Percentiles rank a stretch among this genome's conserved stretches.
Conservation (phyloP, 1,284 basidiomycete genomes). For the Farysia itapuensis region DNA sequence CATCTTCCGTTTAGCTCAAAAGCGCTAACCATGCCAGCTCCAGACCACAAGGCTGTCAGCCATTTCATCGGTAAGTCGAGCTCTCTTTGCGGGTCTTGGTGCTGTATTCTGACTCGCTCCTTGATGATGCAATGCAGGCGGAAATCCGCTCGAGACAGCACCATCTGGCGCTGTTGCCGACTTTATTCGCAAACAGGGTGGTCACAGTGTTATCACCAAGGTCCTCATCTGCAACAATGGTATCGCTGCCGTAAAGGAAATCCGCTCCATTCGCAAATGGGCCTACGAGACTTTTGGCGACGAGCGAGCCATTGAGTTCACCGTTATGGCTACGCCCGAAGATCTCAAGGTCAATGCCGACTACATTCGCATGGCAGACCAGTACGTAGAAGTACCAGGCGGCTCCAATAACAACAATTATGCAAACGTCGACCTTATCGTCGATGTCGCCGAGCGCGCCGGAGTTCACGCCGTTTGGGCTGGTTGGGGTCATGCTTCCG, state of each 20-base stretch:
- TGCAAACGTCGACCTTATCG: slow-evolving; percentile 98
- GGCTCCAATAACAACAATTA: slow-evolving; percentile 99
- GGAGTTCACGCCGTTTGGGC: slow-evolving; percentile 99
- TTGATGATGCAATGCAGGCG: slow-evolving; percentile 69
- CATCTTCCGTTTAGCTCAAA: not conserved
- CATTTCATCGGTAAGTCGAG: slow-evolving; percentile 53
- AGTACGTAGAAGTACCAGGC: slow-evolving; percentile 97
- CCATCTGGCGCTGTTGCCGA: slow-evolving; percentile 78
- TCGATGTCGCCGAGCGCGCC: slow-evolving; percentile 94
- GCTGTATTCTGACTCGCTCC: not conserved
- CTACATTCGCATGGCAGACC: slow-evolving; percentile 99
- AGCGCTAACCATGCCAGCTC: slow-evolving; percentile 28
- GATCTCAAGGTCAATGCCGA: slow-evolving; percentile 96
- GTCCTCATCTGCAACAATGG: slow-evolving; percentile 69
- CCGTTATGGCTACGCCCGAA: slow-evolving; percentile 99
- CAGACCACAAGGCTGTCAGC: slow-evolving; percentile 50
- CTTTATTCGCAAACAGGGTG: slow-evolving; percentile 87
- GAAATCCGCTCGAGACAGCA: slow-evolving; percentile 84
- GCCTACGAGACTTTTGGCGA: slow-evolving; percentile 98
- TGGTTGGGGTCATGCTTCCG: slow-evolving; percentile 99
- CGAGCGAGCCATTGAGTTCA: slow-evolving; percentile 95
- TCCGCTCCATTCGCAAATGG: slow-evolving; percentile 98
- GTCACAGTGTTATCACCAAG: slow-evolving; percentile 98
- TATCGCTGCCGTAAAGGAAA: slow-evolving; percentile 99
- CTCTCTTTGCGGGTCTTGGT: not conserved